Base-by-base conservation (phyloP, 441 rosid genomes). In the Populus hybrid region DNA sequence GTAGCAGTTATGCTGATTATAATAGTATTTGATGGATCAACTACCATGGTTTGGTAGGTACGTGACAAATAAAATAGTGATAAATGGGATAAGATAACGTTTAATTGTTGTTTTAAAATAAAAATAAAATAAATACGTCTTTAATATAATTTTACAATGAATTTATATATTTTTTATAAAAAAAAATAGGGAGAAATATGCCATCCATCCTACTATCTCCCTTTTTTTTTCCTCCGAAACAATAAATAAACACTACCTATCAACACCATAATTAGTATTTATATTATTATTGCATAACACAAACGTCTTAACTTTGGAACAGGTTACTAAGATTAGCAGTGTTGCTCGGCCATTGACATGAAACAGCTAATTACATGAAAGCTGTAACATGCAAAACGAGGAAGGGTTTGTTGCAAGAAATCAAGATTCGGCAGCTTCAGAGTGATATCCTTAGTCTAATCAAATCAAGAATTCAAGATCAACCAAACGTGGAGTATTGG, bases 11-110 rank as follows among this genome's bases (percentile, higher is more conserved):
- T 36, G 10, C 24, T 57, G 53, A 24, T 46, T 32, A 6, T 32
- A 9, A 28, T 40, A 23, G 34, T 32, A 18, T 21, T 40, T 30
- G 81, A 69, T 79, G 40, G 57, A 23, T 63, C 69, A 74, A 69
- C 81, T 16, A 79, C 71, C 46, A 9, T 32, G 75, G 36, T 75
- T 21, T 16, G 75, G 75, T 70, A 3, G 78, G 65, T 75, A 63
- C 42, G 67, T 70, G 9, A 26, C 40, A 70, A 61, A 21, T 59
- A 38, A 35, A 35, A 5, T 36, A 10, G 28, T 7, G 11, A 9
- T 61, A 11, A n/a, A 42, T 9, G 23, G 3, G 8, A 38, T 38
- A 38, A 2, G 10, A 38, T 38, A 38, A 3, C 11, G 42, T 9
- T 38, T 32, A 32, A 32, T 32, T 32, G 6, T 32, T 32, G 34